Conservation (phyloP, 2,329 filamentous ascomycete species). For the Graphilbum fragrans region DNA sequence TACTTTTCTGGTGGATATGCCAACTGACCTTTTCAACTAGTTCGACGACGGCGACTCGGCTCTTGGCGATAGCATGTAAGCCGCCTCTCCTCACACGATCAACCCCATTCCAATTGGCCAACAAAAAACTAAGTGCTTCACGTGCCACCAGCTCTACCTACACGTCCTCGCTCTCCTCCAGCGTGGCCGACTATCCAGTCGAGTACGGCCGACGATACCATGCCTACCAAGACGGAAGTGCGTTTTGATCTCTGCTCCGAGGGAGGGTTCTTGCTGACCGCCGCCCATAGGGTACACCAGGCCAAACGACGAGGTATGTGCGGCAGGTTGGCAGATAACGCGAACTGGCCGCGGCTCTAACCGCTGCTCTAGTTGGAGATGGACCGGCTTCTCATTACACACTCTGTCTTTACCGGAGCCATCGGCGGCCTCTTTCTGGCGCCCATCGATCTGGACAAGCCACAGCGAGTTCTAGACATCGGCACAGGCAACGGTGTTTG, state of each 20-base stretch:
- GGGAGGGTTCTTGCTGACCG: neutral
- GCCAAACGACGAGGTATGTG: conserved; percentile 22
- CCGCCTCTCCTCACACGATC: neutral
- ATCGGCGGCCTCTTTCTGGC: conserved; percentile 2
- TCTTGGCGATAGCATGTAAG: conserved; percentile 4
- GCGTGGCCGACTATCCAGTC: conserved; percentile 15
- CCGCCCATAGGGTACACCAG: conserved; percentile 16
- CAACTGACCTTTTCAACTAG: conserved; percentile 11
- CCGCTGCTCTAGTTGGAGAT: conserved; percentile 4
- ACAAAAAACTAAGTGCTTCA: neutral
- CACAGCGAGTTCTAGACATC: conserved; percentile 6
- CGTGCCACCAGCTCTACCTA: conserved; percentile 7
- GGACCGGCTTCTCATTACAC: conserved; percentile 8
- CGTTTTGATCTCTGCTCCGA: neutral
- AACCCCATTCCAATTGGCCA: neutral
- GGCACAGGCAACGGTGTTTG: conserved; percentile 8
- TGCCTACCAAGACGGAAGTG: conserved; percentile 20
- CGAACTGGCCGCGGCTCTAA: neutral
- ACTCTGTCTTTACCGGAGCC: conserved; percentile 3
- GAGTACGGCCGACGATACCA: conserved; percentile 26
- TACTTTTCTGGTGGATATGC: too few species aligned
- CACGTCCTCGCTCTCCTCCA: conserved; percentile 17
- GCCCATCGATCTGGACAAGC: conserved; percentile 4
- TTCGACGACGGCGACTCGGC: conserved; percentile 6
- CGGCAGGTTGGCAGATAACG: neutral